Conservation (phyloP, 768 basidiomycete genomes). For the Filobasidium floriforme region DNA sequence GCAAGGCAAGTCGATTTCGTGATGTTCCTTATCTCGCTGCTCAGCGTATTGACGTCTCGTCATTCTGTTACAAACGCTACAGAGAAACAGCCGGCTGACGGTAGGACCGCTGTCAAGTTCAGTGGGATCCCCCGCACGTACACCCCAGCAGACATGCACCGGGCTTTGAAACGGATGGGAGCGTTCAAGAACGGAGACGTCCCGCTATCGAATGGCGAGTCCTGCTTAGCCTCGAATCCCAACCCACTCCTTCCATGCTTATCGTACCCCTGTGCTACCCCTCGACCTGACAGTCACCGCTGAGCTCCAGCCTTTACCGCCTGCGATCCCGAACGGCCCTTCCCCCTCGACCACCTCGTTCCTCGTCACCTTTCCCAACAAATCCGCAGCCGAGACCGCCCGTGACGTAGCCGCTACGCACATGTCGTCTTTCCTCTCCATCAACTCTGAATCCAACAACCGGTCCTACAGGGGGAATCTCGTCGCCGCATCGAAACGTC, state of each 20-base stretch:
- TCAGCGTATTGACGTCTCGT: too few relatives aligned
- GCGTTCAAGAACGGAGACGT: slow-evolving; percentile 5
- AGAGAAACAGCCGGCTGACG: too few relatives aligned
- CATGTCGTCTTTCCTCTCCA: not conserved
- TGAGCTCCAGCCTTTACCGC: not conserved
- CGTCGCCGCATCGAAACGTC: not conserved
- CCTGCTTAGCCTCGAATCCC: not conserved
- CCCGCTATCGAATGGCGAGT: not conserved
- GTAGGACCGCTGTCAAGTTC: not conserved
- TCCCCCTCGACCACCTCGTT: not conserved
- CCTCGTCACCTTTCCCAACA: slow-evolving; percentile 2
- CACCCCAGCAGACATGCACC: not conserved
- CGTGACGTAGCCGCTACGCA: not conserved
- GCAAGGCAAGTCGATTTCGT: too few relatives aligned
- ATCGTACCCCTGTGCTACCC: not conserved
- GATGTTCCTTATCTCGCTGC: too few relatives aligned
- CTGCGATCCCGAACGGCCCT: not conserved
- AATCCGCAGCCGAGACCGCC: not conserved
- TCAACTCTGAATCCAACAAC: not conserved
- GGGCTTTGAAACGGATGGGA: slow-evolving; percentile 1
- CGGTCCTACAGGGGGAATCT: not conserved
- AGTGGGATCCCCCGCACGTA: not conserved
- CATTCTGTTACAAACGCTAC: too few relatives aligned
- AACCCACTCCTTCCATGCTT: not conserved
- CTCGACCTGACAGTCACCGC: not conserved